Percentiles rank a stretch among this genome's conserved stretches.
phyloP scores from a whole-genome alignment of 2,329 filamentous ascomycete species.

The Aphanoascus verrucosus region DNA sequence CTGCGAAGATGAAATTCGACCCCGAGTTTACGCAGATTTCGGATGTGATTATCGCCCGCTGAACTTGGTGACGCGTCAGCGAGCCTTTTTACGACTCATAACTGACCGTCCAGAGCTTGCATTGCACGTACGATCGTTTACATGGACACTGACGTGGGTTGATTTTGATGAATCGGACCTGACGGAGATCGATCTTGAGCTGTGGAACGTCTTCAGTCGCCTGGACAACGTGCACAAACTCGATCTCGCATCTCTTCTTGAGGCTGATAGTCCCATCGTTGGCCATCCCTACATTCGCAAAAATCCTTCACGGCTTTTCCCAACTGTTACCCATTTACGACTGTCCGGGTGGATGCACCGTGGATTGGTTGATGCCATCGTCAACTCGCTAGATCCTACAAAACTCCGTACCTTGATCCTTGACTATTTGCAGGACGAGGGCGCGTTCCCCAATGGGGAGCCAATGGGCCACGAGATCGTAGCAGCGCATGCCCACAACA shows the following conservation, averaged over 20 bases:
- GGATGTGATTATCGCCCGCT: slow-evolving; percentile 5
- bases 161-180: slow-evolving; percentile 7
- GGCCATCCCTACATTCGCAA: slow-evolving; percentile 7
- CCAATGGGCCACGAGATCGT: slow-evolving; percentile 1
- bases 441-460: slow-evolving; percentile 7
- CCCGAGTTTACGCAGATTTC: slow-evolving; percentile 6
- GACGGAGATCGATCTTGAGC: slow-evolving; percentile 7
- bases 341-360: slow-evolving; percentile 14
- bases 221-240: slow-evolving; percentile 11
- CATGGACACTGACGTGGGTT: slow-evolving; percentile 12
- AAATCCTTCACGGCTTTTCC: slow-evolving; percentile 12
- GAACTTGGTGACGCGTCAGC: slow-evolving; percentile 8
- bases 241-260: slow-evolving; percentile 10
- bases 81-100: slow-evolving; percentile 9
- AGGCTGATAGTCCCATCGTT: background rate
- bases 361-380: slow-evolving; percentile 12
- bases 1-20: slow-evolving; percentile 7
- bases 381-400: slow-evolving; percentile 8
- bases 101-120: slow-evolving; percentile 4
- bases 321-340: slow-evolving; percentile 12
- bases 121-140: slow-evolving; percentile 6
- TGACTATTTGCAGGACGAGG: slow-evolving; percentile 12
- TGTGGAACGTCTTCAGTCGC: slow-evolving; percentile 13
- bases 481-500: background rate
- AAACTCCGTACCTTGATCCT: background rate